Evolutionary conservation across 495 filamentous ascomycete species (phyloP), one percentile per base, ranked within the genome.

Genomic region (Tuber microsphaerosporum): DNA sequence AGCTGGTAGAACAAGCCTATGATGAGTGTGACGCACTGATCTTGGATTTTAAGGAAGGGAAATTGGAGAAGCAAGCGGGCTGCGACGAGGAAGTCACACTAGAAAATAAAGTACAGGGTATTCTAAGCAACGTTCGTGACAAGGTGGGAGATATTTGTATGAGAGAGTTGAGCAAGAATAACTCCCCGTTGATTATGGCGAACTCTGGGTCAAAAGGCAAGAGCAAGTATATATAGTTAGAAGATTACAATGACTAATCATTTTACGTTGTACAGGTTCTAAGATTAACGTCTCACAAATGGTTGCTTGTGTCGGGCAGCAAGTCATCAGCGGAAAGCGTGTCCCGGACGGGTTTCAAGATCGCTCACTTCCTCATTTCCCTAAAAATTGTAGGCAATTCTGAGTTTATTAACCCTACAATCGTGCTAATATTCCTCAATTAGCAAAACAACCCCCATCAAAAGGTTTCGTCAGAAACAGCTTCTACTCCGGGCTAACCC

Each of bases 241-340:
- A 65, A 12, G 56, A 17, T 65, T 17, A 34, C 56, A 65, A 22
- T 76, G 75, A 61, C 51, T 20, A 10, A 9, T 9, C 8, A 19
- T 9, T 65, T 65, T 75, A 41, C 37, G 1, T 12, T 10, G 65
- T 31, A 31, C 34, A 82, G 91, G 95, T 81, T 97, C 93, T 2
- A 91, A 91, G 82, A 97, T 98, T 87, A 99, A 99, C 86, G 95
- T 99, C 71, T 94, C 96, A 39, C 95, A 99, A 86, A 99, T 99
- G 95, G 91, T 98, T 83, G 94, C 96, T 46, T 91, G 93, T 77
- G 95, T 99, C 79, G 95, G 95, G 75, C 95, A 99, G 84, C 95
- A 99, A 81, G 97, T 97, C 87, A 98, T 99, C 81, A 90, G 90
- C 56, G 93, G 93, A 72, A 90, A 92, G 80, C 94, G 95, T 89